These are phyloP conservation scores for Xylariaceae sp. DNA, from an alignment of 2,329 filamentous ascomycete genomes.

Conservation along the genomic window DNA sequence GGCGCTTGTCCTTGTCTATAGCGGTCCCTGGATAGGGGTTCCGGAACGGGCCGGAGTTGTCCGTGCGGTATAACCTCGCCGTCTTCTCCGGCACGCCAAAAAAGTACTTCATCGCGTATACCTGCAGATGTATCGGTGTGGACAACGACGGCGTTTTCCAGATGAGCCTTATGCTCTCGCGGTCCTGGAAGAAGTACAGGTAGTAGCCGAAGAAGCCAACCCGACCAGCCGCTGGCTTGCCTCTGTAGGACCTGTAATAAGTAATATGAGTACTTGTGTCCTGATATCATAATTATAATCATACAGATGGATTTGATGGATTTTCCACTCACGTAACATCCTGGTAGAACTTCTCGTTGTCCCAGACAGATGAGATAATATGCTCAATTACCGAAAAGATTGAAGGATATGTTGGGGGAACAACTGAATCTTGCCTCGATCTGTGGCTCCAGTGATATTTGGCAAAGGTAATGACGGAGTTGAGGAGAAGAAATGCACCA, in stretches of 20 bases:
- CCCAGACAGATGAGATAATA: background rate
- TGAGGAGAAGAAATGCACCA: background rate
- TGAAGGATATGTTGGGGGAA: background rate
- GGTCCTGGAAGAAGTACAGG: background rate
- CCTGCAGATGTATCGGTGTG: background rate
- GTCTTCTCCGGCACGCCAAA: background rate
- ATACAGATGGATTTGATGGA: no score
- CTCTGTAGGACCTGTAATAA: background rate
- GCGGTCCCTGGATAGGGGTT: background rate
- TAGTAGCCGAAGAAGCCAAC: background rate
- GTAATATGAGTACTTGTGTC: no score
- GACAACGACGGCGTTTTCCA: background rate
- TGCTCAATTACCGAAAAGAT: background rate
- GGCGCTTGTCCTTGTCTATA: background rate
- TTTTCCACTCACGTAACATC: background rate
- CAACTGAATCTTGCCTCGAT: background rate
- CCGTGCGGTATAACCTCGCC: background rate
- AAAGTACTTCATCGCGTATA: background rate
- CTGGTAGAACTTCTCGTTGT: background rate
- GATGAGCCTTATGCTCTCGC: background rate
- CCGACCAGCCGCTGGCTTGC: background rate
- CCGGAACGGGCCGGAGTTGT: background rate
- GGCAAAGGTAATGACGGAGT: background rate
- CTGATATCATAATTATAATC: no score
- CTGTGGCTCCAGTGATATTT: background rate